Evolutionary conservation across 2,329 filamentous ascomycete genomes (phyloP), one percentile per base, ranked within the genome.

Genomic region (Verruconis gallopava): DNA sequence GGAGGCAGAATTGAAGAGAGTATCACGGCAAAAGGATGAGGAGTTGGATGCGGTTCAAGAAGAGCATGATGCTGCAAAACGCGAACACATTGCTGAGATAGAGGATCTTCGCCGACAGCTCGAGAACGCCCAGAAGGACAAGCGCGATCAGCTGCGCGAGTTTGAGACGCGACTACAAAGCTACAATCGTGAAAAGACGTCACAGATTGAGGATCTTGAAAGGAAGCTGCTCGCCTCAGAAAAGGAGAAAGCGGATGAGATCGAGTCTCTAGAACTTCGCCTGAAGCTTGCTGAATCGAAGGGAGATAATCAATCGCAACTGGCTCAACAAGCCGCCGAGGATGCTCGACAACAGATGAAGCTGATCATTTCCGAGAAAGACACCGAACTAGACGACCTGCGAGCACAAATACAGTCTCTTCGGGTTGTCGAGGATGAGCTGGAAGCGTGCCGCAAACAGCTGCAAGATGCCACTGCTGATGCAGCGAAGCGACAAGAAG

Each of bases 191-290:
- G 51, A 53, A 17, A 53, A 53, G 15, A 42, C 46, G 30, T 43
- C 48, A 13, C 54, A 58, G 22, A 15, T 59, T 5, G 48, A 52
- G 4, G 39, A 49, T 9, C 33, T 56, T 3, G 53, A 62, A 38
- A 56, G 61, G 12, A 53, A 54, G 21, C 33, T 61, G 11, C 53
- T 52, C 21, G 45, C 49, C 3, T 28, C 54, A 4, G 56, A 60
- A 47, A 54, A 56, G 21, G 57, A 59, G 22, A 60, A 61, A 21
- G 53, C 63, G 30, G 57, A 57, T 5, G 63, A 66, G 44, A 43
- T 66, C 4, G 61, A 65, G 21, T 54, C 60, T 9, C 47, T 68
- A 6, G 56, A 55, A 25, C 56, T 58, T 34, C 58, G 63, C 30
- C 48, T 67, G 15, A 53, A 59, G 38, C 53, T 63, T 21, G 58